These are phyloP conservation scores for Paramecium primaurelia DNA, from an alignment of 73 alveolate species.

Conservation along the genomic window DNA sequence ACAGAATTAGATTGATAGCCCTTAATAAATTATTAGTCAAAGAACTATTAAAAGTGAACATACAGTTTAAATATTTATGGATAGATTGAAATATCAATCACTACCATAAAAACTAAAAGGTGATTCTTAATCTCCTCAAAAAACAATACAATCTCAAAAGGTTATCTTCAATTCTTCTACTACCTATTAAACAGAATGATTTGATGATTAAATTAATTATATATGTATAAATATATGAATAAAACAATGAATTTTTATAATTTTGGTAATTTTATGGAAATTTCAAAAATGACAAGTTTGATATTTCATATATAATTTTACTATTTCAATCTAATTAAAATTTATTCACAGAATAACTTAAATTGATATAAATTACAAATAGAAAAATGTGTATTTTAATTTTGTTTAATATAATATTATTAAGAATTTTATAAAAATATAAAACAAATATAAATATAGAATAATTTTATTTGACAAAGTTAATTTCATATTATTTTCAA, in stretches of 20 bases:
- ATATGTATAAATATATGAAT: background rate
- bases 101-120: background rate
- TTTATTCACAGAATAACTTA: background rate
- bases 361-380: background rate
- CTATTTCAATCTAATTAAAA: background rate
- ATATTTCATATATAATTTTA: background rate
- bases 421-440: background rate
- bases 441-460: background rate
- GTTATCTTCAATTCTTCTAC: background rate
- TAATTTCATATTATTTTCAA: background rate
- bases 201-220: background rate
- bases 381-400: background rate
- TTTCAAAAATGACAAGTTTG: background rate
- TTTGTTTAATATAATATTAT: background rate
- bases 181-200: slow-evolving; percentile 21
- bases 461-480: background rate
- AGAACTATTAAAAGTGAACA: background rate
- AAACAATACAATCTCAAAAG: background rate
- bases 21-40: background rate
- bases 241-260: background rate
- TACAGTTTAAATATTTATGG: background rate
- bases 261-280: background rate
- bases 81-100: background rate
- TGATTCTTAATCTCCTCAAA: background rate
- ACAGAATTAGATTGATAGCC: background rate